A percentile compares a stretch with the other conserved stretches of the same genome.
Evolutionary conservation across 345 rosid genomes (phyloP).

Genomic region (Melaleuca quinquenervia): DNA sequence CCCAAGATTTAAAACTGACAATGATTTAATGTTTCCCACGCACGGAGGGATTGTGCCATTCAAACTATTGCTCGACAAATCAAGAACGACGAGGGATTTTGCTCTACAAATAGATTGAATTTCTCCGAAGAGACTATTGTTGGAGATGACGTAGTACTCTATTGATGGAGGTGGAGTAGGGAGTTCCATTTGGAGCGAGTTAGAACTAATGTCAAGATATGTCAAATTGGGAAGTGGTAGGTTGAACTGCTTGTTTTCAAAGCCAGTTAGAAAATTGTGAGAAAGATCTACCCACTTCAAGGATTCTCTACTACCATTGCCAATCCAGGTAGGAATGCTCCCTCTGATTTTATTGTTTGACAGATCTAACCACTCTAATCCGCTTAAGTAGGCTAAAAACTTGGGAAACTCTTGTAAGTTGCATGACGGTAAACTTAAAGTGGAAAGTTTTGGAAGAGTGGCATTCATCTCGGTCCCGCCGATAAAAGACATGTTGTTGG

Average conservation of each 20-base stretch:
- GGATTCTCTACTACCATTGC: neutral
- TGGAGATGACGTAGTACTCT: neutral
- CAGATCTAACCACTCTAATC: neutral
- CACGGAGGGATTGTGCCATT: neutral
- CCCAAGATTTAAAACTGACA: neutral
- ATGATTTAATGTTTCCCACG: neutral
- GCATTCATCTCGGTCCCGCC: neutral
- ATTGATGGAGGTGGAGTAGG: neutral
- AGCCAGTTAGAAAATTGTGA: neutral
- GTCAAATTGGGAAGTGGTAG: neutral
- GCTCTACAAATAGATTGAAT: neutral
- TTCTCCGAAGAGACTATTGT: neutral
- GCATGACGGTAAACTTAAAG: neutral
- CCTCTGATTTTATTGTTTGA: neutral
- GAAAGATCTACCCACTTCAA: neutral
- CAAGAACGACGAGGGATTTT: neutral
- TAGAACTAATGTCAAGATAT: neutral
- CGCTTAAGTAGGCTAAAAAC: neutral
- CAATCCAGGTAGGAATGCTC: neutral
- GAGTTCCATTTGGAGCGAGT: neutral
- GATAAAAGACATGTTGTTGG: neutral
- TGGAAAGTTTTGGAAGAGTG: neutral
- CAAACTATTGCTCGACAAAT: neutral
- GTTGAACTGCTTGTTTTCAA: neutral
- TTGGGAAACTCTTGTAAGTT: neutral